Evolutionary conservation across 495 filamentous ascomycete genomes (phyloP).

Genomic region (Daldinia vernicosa): DNA sequence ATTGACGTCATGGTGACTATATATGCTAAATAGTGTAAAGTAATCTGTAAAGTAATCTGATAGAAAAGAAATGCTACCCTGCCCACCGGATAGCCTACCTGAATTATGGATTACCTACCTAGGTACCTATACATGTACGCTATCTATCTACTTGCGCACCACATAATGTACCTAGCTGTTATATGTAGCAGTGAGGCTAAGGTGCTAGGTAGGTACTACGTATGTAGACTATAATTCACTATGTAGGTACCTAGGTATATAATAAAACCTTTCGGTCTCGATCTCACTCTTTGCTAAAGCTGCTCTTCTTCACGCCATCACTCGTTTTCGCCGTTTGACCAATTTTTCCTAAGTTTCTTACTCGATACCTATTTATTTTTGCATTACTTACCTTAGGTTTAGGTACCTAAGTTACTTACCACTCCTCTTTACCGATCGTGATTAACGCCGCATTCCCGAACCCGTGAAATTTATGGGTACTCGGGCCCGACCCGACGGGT

Average conservation of each 20-base stretch:
- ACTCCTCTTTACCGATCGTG: not conserved
- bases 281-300: not conserved
- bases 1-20: not conserved
- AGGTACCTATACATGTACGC: too few species aligned
- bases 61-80: not conserved
- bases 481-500: slow-evolving; percentile 5
- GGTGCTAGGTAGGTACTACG: too few species aligned
- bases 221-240: too few species aligned
- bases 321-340: too few species aligned
- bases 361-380: too few species aligned
- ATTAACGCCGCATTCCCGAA: not conserved
- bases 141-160: not conserved
- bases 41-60: not conserved
- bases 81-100: not conserved
- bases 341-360: too few species aligned
- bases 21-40: too few species aligned
- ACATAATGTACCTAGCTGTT: too few species aligned
- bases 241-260: not conserved
- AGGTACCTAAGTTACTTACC: not conserved
- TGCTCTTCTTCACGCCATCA: too few species aligned
- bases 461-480: not conserved
- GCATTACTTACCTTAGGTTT: not conserved
- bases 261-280: not conserved
- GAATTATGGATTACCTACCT: not conserved
- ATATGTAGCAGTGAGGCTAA: too few species aligned